Conservation (phyloP, 2,329 filamentous ascomycete species). For the Dactylonectria estremocensis region DNA sequence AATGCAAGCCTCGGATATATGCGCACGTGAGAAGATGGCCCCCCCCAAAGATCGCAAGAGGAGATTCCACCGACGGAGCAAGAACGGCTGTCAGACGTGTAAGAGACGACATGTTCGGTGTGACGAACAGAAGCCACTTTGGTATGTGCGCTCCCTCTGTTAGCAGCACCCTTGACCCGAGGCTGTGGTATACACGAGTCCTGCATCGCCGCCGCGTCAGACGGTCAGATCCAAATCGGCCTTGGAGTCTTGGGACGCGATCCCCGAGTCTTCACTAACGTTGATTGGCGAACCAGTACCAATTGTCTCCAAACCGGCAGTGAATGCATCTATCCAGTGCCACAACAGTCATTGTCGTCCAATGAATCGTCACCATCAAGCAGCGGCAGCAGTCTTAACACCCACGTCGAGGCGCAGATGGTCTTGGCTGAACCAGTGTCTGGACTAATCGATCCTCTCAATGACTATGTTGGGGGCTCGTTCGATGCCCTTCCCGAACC, state of each 20-base stretch:
- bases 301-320: conserved; percentile 62
- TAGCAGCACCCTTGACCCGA: conserved; percentile 35
- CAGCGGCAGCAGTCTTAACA: conserved; percentile 26
- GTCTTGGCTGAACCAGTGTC: conserved; percentile 35
- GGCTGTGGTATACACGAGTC: conserved; percentile 45
- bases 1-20: conserved; percentile 30
- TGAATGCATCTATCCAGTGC: conserved; percentile 57
- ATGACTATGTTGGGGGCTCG: conserved; percentile 52
- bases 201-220: conserved; percentile 37
- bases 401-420: conserved; percentile 34
- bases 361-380: conserved; percentile 44
- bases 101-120: conserved; percentile 63
- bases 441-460: conserved; percentile 41
- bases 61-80: conserved; percentile 56
- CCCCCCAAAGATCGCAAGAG: conserved; percentile 56
- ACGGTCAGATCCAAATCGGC: conserved; percentile 28
- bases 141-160: conserved; percentile 53
- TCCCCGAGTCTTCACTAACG: conserved; percentile 36
- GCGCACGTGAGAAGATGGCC: conserved; percentile 50
- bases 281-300: conserved; percentile 53
- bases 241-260: conserved; percentile 27
- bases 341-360: conserved; percentile 45
- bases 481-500: conserved; percentile 51
- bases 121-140: conserved; percentile 62
- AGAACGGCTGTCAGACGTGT: conserved; percentile 55